A percentile compares a stretch with the other conserved stretches of the same genome.
Conservation (phyloP, 306 rosid genomes). For the Cyclanthera cordifolia region DNA sequence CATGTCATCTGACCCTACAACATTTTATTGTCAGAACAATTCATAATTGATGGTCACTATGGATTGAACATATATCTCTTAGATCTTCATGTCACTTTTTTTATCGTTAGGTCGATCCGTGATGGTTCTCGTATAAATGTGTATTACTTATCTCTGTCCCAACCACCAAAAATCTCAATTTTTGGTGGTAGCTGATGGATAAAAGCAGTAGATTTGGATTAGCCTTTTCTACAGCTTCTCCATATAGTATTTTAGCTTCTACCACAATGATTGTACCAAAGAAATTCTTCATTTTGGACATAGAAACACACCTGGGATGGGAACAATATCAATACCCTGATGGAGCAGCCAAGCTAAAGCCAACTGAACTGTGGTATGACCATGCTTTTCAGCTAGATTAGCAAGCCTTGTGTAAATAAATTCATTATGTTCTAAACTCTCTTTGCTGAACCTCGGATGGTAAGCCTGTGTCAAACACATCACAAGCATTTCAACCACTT, state of each 20-base stretch:
- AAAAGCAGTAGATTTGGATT: not conserved
- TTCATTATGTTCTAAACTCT: conserved; percentile 37
- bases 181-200: not conserved
- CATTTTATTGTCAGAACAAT: too few relatives aligned
- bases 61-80: too few relatives aligned
- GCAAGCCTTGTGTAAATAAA: conserved; percentile 29
- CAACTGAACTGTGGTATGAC: conserved; percentile 39
- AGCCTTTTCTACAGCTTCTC: not conserved
- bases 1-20: too few relatives aligned
- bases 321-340: conserved; percentile 46
- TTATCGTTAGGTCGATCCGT: too few relatives aligned
- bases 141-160: not conserved
- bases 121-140: not conserved
- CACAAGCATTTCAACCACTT: not conserved
- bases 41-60: too few relatives aligned
- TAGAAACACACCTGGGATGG: conserved; percentile 31
- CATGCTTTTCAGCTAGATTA: conserved; percentile 34
- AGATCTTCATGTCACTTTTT: too few relatives aligned
- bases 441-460: conserved; percentile 45
- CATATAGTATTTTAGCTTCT: not conserved
- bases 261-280: not conserved
- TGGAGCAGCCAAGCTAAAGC: conserved; percentile 64
- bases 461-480: conserved; percentile 23
- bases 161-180: not conserved
- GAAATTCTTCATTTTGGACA: not conserved